A percentile compares a stretch with the other conserved stretches of the same genome.
phyloP scores from a whole-genome alignment of 768 basidiomycete species.

The Mycena crocata region DNA sequence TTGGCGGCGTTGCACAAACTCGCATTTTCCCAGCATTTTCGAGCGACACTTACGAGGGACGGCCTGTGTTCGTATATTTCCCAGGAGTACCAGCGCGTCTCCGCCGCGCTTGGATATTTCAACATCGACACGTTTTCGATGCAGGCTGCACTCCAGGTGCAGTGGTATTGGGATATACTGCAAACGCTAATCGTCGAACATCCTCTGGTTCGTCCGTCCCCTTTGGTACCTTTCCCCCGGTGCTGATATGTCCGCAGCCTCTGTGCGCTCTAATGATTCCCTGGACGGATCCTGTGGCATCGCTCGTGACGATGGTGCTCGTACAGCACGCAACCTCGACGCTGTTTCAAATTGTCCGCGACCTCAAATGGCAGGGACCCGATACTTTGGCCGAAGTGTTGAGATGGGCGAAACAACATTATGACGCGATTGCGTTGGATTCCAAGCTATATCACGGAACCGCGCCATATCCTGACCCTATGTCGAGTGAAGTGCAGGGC shows the following conservation, averaged over 20 bases:
- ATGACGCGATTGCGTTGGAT: conserved; percentile 13
- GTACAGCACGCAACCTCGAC: conserved; percentile 36
- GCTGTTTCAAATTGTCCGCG: conserved; percentile 24
- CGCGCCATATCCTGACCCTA: background rate
- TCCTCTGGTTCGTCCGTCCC: conserved; percentile 36
- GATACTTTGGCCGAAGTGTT: conserved; percentile 18
- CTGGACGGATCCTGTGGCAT: conserved; percentile 36
- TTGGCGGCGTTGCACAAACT: conserved; percentile 44
- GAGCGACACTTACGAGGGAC: conserved; percentile 37
- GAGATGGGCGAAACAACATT: conserved; percentile 18
- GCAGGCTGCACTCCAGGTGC: conserved; percentile 19
- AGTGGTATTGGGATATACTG: conserved; percentile 46
- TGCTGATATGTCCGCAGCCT: conserved; percentile 30
- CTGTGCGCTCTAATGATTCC: conserved; percentile 37
- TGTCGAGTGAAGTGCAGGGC: too few relatives aligned
- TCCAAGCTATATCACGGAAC: conserved; percentile 7
- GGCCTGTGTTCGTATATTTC: conserved; percentile 23
- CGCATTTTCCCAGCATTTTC: conserved; percentile 38
- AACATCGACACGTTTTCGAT: conserved; percentile 22
- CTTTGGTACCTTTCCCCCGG: background rate
- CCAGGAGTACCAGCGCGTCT: conserved; percentile 40
- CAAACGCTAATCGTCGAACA: conserved; percentile 35
- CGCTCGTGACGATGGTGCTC: conserved; percentile 43
- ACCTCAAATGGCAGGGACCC: conserved; percentile 2
- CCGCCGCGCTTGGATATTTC: conserved; percentile 31